phyloP scores from a whole-genome alignment of 768 basidiomycete species.

The Russula emetica region DNA sequence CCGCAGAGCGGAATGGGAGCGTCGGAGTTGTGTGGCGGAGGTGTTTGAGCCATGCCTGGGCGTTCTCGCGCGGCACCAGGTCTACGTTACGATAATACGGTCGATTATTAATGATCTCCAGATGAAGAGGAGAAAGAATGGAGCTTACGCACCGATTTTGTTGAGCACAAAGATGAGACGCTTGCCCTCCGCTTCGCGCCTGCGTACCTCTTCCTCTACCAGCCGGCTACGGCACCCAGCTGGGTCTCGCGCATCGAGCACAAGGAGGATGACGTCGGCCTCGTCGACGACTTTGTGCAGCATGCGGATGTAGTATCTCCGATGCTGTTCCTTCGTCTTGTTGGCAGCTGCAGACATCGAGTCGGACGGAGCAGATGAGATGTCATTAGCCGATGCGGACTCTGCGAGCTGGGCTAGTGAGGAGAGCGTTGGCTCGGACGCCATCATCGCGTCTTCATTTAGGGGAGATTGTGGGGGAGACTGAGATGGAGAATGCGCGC shows the following conservation, averaged over 20 bases:
- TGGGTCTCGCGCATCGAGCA: slow-evolving; percentile 92
- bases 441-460: slow-evolving; percentile 60
- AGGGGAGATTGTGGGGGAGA: slow-evolving; percentile 23
- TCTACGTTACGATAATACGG: slow-evolving; percentile 44
- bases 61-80: slow-evolving; percentile 82
- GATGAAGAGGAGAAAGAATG: neutral
- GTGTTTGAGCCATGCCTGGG: slow-evolving; percentile 84
- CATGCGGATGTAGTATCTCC: slow-evolving; percentile 69
- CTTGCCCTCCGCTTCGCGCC: slow-evolving; percentile 47
- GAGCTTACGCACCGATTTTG: slow-evolving; percentile 72
- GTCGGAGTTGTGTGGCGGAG: slow-evolving; percentile 92
- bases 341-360: slow-evolving; percentile 35
- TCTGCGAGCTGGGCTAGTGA: slow-evolving; percentile 51
- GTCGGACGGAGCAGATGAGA: slow-evolving; percentile 36
- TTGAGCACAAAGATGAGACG: slow-evolving; percentile 89
- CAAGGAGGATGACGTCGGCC: slow-evolving; percentile 85
- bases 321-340: slow-evolving; percentile 66
- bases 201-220: slow-evolving; percentile 89
- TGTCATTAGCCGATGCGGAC: slow-evolving; percentile 34
- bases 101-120: neutral
- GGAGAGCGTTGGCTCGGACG: slow-evolving; percentile 65
- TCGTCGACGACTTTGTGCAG: slow-evolving; percentile 91
- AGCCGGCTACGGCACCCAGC: slow-evolving; percentile 88
- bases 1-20: slow-evolving; percentile 80
- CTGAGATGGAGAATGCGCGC: slow-evolving; percentile 2